phyloP scores from a whole-genome alignment of 73 alveolate species.

The Symbiodinium natans region DNA sequence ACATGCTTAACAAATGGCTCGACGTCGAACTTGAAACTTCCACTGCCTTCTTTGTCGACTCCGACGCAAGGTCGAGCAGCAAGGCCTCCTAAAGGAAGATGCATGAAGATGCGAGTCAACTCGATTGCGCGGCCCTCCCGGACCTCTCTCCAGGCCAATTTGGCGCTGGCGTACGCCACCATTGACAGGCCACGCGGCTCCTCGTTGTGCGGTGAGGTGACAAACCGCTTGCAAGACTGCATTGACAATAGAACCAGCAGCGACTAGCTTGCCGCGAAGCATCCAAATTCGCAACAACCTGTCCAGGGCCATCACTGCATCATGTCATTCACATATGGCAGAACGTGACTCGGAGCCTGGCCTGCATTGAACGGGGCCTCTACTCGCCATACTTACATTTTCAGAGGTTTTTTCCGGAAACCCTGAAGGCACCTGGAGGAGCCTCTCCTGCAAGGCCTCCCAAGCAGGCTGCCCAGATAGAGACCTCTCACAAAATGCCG shows the following conservation, averaged over 20 bases:
- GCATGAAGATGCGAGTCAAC: too few relatives aligned
- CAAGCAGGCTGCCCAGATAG: neutral
- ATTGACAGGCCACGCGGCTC: conserved; percentile 73
- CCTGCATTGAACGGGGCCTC: too few relatives aligned
- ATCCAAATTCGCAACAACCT: neutral
- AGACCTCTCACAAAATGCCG: too few relatives aligned
- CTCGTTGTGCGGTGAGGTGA: neutral
- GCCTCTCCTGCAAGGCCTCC: neutral
- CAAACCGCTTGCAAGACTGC: neutral
- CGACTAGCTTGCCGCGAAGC: neutral
- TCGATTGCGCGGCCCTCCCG: neutral
- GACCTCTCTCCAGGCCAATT: conserved; percentile 35
- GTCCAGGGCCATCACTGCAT: too few relatives aligned
- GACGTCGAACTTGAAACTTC: neutral
- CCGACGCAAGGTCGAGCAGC: conserved; percentile 40
- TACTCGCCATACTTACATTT: too few relatives aligned
- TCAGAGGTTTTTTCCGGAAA: too few relatives aligned
- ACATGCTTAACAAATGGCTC: too few relatives aligned
- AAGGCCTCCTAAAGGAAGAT: neutral
- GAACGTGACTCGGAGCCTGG: too few relatives aligned
- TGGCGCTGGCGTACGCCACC: conserved; percentile 80
- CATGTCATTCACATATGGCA: too few relatives aligned
- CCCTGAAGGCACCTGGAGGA: neutral
- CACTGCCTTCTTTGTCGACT: conserved; percentile 13
- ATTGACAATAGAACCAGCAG: too few relatives aligned